Evolutionary conservation across 345 rosid genomes (phyloP), one percentile per base, ranked within the genome.

Genomic region (Litchi chinensis): DNA sequence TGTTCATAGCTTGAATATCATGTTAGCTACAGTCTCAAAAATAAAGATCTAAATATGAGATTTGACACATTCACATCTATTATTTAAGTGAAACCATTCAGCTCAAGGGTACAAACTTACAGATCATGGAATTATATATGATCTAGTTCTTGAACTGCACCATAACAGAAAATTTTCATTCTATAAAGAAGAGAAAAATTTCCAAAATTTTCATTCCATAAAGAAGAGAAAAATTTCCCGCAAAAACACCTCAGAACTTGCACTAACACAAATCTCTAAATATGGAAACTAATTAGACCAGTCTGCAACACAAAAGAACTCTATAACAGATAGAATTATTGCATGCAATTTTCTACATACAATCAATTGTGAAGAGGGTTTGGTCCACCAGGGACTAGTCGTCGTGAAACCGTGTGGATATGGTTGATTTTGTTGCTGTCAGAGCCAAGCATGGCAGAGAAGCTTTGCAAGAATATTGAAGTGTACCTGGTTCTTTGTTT

Each of bases 361-460:
- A 22, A 77, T 88, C 85, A 79, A 26, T 84, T 86, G 78, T 88
- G 91, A 74, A 85, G 89, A 15, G 84, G 89, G 79, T 85, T 86
- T 52, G 91, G 91, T 46, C 88, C 91, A 6, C 72, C 0, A 0
- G 89, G 87, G 68, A 86, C 89, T 6, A 73, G 71, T 44, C 89
- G 76, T 65, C 77, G 88, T 1, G 88, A 83, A 67, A 80, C 83
- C 0, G 67, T n/a, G 48, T 74, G 88, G 1, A 80, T 5, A 19
- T 22, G 22, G 8, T 56, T 16, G 57, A 56, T 44, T 46, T 62
- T 76, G 57, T 18, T 78, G 56, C 56, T 5, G n/a, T 76, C 57
- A 44, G 82, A 80, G 72, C 64, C 37, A 5, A 11, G n/a, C 65
- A 85, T 70, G 46, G 80, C 54, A 22, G 89, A 82, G 56, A 76